phyloP scores from a whole-genome alignment of 2,329 filamentous ascomycete species.

The Botrytis paeoniae region DNA sequence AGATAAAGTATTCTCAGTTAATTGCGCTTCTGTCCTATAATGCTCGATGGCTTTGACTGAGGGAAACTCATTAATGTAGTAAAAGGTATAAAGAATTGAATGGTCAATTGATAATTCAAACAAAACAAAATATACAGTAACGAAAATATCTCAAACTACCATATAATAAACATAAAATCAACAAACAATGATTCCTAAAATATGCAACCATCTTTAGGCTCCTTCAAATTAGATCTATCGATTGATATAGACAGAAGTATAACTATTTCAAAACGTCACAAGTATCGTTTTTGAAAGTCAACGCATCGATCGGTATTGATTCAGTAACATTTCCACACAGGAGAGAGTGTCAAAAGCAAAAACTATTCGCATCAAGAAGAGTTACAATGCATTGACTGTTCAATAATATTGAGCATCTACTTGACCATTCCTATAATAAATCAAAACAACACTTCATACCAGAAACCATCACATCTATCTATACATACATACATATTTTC shows the following conservation, averaged over 20 bases:
- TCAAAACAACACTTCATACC: too few species aligned
- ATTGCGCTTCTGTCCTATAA: too few species aligned
- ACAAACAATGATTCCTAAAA: not conserved
- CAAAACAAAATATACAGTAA: too few species aligned
- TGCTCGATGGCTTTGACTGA: too few species aligned
- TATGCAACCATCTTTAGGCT: not conserved
- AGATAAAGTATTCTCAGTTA: too few species aligned
- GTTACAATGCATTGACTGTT: not conserved
- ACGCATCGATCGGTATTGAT: not conserved
- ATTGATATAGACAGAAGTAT: not conserved
- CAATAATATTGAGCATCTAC: not conserved
- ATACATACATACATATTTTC: not conserved
- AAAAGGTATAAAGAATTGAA: too few species aligned
- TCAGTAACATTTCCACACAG: not conserved
- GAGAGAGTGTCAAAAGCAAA: not conserved
- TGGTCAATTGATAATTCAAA: too few species aligned
- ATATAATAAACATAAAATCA: not conserved
- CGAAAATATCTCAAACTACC: too few species aligned
- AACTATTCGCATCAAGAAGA: not conserved
- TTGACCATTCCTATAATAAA: too few species aligned
- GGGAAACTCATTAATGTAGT: too few species aligned
- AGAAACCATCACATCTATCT: not conserved
- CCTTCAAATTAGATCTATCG: not conserved
- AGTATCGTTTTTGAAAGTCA: not conserved
- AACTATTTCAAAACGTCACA: accelerated